These are phyloP conservation scores for Zancudomyces culisetae DNA, from an alignment of 371 early-diverging fungal species.

Conservation along the genomic window DNA sequence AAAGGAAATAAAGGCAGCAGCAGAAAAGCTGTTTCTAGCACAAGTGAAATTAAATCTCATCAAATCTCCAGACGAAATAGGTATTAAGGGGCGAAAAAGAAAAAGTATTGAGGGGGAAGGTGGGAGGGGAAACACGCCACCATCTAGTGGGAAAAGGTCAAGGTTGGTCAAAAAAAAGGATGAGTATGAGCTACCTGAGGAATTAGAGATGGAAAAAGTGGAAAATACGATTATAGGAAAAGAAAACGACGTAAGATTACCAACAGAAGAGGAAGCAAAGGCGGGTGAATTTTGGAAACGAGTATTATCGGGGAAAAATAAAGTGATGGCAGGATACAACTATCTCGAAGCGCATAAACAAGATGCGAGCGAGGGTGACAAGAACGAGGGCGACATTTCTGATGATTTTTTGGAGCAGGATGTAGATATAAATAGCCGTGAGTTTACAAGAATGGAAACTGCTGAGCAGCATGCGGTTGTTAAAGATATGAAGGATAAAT, in stretches of 20 bases:
- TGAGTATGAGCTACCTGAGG: conserved; percentile 49
- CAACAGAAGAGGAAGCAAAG: background rate
- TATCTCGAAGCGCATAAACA: too few relatives aligned
- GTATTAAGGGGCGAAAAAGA: background rate
- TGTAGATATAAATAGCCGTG: too few relatives aligned
- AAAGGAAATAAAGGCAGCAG: conserved; percentile 37
- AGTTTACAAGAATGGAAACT: too few relatives aligned
- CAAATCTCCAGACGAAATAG: conserved; percentile 4
- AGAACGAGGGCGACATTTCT: too few relatives aligned
- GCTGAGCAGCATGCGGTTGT: conserved; percentile 82
- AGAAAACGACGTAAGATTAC: background rate
- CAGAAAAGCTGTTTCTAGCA: conserved; percentile 58
- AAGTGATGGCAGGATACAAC: background rate
- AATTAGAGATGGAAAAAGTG: conserved; percentile 10
- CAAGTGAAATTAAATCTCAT: conserved; percentile 36
- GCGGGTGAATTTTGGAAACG: background rate
- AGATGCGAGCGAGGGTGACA: background rate
- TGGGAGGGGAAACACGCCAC: conserved; percentile 6
- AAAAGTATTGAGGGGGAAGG: background rate
- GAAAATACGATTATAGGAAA: background rate
- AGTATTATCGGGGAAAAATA: background rate
- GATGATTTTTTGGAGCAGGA: too few relatives aligned
- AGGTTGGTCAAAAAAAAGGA: too few relatives aligned
- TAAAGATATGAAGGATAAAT: conserved; percentile 55
- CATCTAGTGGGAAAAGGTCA: conserved; percentile 23